Evolutionary conservation across 345 rosid species (phyloP).

Genomic region (Passiflora organensis): DNA sequence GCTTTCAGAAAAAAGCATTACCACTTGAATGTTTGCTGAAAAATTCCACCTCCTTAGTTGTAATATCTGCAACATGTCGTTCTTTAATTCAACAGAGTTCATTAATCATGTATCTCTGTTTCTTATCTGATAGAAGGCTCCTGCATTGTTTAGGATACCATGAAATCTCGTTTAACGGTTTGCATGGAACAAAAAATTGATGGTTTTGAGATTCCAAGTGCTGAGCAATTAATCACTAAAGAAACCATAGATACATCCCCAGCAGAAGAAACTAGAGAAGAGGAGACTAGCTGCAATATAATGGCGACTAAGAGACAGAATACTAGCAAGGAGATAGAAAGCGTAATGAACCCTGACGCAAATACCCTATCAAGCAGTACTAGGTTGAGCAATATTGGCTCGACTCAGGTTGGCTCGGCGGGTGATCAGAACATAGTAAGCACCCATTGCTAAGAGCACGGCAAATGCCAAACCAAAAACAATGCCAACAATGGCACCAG

Average conservation of each 20-base stretch:
- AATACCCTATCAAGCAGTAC: too few species aligned
- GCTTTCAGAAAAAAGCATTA: too few species aligned
- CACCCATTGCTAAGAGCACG: constrained; percentile 31
- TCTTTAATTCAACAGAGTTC: too few species aligned
- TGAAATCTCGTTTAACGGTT: too few species aligned
- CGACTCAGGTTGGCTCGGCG: constrained; percentile 36
- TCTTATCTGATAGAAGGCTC: too few species aligned
- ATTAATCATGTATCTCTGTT: too few species aligned
- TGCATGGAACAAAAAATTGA: not conserved
- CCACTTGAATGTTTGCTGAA: too few species aligned
- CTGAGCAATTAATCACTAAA: constrained; percentile 2
- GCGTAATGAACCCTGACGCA: not conserved
- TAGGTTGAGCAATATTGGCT: constrained; percentile 35
- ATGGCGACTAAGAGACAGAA: not conserved
- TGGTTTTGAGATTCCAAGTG: not conserved
- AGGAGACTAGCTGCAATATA: not conserved
- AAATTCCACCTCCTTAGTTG: too few species aligned
- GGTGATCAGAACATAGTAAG: constrained; percentile 23
- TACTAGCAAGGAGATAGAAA: not conserved
- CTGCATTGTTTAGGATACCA: too few species aligned
- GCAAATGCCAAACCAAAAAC: constrained; percentile 42
- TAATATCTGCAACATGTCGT: too few species aligned
- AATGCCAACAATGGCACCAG: constrained; percentile 36
- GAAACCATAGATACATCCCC: not conserved
- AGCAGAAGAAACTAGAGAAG: not conserved